Base-by-base conservation (phyloP, 805 yeast genomes). In the Candida patagonica region DNA sequence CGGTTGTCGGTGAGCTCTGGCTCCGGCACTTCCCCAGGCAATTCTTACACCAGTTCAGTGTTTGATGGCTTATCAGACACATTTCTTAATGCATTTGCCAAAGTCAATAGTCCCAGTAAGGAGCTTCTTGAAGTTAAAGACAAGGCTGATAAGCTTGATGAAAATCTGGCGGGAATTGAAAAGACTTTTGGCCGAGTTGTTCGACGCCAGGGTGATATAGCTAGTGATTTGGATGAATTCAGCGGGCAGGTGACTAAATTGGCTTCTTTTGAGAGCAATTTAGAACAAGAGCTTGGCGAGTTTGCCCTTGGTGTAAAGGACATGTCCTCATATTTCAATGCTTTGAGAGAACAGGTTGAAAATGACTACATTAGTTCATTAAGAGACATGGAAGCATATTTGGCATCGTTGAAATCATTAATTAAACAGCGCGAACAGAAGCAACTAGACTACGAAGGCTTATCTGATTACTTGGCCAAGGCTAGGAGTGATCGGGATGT, bases 21-120 rank as follows among this genome's bases (percentile, higher is more conserved):
- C 4, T 21, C 34, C 19, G 45, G 45, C 7, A 29, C 39, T 9
- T 27, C 32, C 13, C 26, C 40, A 4, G 47, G 39, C 15, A 34
- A 30, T 26, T 57, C 71, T 60, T 31, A 68, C 52, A 41, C 62
- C 57, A 67, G 62, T 4, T 74, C 72, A 21, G 72, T 74, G 31
- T 73, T 75, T 45, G 98, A 92, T 37, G 77, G 84, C 10, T 70
- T 89, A n/a, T 78, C 95, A 0, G 98, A 89, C 55, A 80, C 83
- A 2, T 77, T 92, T 31, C 82, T 89, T 80, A 89, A 89, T 55
- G 94, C 94, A n/a, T 85, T 89, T 54, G 80, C 89, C 41, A 79
- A 84, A 36, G 78, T 80, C 4, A 66, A 71, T 35, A 62, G 67
- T 37, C 84, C 78, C 51, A 59, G 65, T 20, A 76, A 80, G 33